Evolutionary conservation across 306 rosid species (phyloP).

Genomic region (Clitoria ternatea): DNA sequence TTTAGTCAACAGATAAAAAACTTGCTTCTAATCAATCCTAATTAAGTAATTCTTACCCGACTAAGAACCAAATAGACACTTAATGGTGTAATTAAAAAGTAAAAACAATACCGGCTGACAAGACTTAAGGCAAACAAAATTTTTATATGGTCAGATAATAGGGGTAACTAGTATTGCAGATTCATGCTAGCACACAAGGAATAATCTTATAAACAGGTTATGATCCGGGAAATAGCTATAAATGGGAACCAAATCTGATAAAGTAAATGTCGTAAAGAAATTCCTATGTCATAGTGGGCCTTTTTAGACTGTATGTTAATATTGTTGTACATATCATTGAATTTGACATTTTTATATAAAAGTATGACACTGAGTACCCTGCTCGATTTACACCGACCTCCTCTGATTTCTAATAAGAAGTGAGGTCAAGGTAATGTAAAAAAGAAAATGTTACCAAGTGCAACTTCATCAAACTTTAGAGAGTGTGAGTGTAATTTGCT

Average conservation of each 20-base stretch:
- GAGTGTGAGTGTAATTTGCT: no score
- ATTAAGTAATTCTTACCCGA: no score
- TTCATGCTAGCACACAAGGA: neutral
- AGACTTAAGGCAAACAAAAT: neutral
- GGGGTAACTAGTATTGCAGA: neutral
- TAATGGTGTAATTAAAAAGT: neutral
- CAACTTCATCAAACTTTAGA: neutral
- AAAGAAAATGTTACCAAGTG: neutral
- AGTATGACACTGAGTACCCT: no score
- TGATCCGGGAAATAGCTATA: conserved; percentile 4
- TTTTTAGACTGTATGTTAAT: neutral
- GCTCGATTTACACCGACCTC: no score
- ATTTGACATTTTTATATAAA: no score
- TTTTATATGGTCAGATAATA: neutral
- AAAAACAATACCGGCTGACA: neutral
- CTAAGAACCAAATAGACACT: conserved; percentile 20
- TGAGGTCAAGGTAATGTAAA: no score
- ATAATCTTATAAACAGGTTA: neutral
- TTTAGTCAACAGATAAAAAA: no score
- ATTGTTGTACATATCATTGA: no score
- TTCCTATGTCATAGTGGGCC: neutral
- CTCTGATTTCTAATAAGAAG: no score
- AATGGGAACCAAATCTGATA: conserved; percentile 7
- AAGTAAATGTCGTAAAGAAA: neutral
- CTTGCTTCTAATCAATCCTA: no score